A percentile compares a stretch with the other conserved stretches of the same genome.
These are phyloP conservation scores for Trametes hirsuta DNA, from an alignment of 1,284 basidiomycete genomes.

Conservation along the genomic window DNA sequence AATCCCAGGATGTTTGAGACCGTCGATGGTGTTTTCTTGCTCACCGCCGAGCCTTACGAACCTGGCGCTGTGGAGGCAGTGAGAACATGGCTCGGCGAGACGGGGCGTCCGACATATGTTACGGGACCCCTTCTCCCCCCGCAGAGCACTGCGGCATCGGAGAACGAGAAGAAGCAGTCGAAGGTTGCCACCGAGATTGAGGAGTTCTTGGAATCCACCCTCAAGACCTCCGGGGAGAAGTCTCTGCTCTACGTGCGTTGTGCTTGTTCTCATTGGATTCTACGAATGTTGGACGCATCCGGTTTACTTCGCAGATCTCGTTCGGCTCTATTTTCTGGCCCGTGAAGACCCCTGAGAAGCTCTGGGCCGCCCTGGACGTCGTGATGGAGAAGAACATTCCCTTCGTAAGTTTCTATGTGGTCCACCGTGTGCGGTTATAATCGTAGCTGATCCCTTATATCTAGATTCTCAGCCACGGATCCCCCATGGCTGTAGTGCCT, in stretches of 20 bases:
- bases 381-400: slow-evolving; percentile 21
- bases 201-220: slow-evolving; percentile 12
- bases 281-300: neutral
- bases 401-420: slow-evolving; percentile 12
- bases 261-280: neutral
- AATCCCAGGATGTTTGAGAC: neutral
- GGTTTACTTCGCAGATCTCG: slow-evolving; percentile 8
- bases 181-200: slow-evolving; percentile 2
- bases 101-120: slow-evolving; percentile 4
- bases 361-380: slow-evolving; percentile 24
- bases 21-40: too few relatives aligned
- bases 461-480: slow-evolving; percentile 28
- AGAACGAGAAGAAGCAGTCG: slow-evolving; percentile 11
- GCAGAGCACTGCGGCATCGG: neutral
- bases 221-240: slow-evolving; percentile 8
- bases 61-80: slow-evolving; percentile 19
- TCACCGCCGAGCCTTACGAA: slow-evolving; percentile 23
- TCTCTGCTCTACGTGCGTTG: slow-evolving; percentile 20
- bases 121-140: slow-evolving; percentile 15
- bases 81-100: slow-evolving; percentile 13
- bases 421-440: neutral
- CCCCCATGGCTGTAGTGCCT: slow-evolving; percentile 19
- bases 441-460: neutral
- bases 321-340: slow-evolving; percentile 25
- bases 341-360: slow-evolving; percentile 4